phyloP scores from a whole-genome alignment of 2,329 filamentous ascomycete genomes.

The Pseudogymnoascus sp. region DNA sequence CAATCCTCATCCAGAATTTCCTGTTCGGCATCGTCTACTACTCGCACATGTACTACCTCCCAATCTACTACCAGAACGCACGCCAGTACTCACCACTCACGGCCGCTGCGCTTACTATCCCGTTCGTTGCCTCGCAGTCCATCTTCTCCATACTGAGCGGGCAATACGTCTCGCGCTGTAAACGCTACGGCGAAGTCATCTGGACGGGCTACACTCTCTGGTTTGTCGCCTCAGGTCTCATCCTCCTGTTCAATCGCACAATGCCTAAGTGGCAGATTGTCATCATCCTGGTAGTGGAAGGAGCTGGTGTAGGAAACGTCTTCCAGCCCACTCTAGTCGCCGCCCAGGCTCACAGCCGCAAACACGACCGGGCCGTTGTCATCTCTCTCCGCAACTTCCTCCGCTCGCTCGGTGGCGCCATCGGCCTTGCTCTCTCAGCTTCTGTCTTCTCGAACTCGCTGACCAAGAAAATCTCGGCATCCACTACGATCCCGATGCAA shows the following conservation, averaged over 20 bases:
- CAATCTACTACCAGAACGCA: slow-evolving; percentile 54
- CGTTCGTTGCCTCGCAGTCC: slow-evolving; percentile 42
- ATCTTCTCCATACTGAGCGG: slow-evolving; percentile 42
- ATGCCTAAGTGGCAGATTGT: slow-evolving; percentile 42
- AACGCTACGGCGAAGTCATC: slow-evolving; percentile 53
- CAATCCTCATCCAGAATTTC: slow-evolving; percentile 51
- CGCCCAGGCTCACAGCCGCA: slow-evolving; percentile 48
- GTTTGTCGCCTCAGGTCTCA: slow-evolving; percentile 46
- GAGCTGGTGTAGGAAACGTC: slow-evolving; percentile 44
- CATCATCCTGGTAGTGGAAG: slow-evolving; percentile 42
- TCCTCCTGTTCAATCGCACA: slow-evolving; percentile 39
- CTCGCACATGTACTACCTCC: slow-evolving; percentile 51
- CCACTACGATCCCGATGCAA: slow-evolving; percentile 15
- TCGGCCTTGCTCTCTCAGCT: slow-evolving; percentile 49
- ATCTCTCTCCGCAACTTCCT: slow-evolving; percentile 57
- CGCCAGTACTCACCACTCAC: slow-evolving; percentile 27
- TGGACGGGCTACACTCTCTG: slow-evolving; percentile 31
- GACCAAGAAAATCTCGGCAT: slow-evolving; percentile 13
- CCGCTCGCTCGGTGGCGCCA: slow-evolving; percentile 49
- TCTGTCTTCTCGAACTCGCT: slow-evolving; percentile 37
- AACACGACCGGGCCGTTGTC: slow-evolving; percentile 51
- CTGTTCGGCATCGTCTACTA: slow-evolving; percentile 54
- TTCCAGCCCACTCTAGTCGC: slow-evolving; percentile 46
- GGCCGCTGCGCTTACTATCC: slow-evolving; percentile 44
- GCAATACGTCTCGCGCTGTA: slow-evolving; percentile 47